Percentiles rank a stretch among this genome's conserved stretches.
Evolutionary conservation across 768 basidiomycete species (phyloP).

Genomic region (Naematelia aurantialba): DNA sequence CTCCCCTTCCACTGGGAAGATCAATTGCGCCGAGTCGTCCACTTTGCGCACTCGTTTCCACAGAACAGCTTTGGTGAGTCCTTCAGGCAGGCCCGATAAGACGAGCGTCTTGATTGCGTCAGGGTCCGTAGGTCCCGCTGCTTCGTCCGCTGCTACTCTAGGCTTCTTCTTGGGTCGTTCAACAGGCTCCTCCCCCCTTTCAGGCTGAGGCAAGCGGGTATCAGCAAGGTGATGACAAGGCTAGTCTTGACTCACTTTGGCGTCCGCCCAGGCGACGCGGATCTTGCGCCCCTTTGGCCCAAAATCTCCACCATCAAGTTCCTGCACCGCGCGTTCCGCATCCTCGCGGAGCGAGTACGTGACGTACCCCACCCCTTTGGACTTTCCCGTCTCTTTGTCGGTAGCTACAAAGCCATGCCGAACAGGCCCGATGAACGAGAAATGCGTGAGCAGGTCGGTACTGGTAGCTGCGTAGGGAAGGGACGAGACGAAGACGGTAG

Average conservation of each 20-base stretch:
- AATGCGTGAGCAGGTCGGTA: constrained; percentile 82
- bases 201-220: not conserved
- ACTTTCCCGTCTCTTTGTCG: constrained; percentile 58
- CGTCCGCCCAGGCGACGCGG: constrained; percentile 74
- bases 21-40: constrained; percentile 36
- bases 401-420: constrained; percentile 89
- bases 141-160: constrained; percentile 12
- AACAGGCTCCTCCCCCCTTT: constrained; percentile 2
- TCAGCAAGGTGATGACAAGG: not conserved
- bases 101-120: constrained; percentile 71
- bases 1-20: constrained; percentile 40
- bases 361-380: constrained; percentile 95
- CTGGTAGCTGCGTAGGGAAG: constrained; percentile 87
- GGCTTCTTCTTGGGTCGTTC: not conserved
- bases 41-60: constrained; percentile 50
- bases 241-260: constrained; percentile 58
- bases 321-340: constrained; percentile 68
- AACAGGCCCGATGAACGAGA: constrained; percentile 93
- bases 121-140: constrained; percentile 56
- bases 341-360: constrained; percentile 86
- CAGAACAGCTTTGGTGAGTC: constrained; percentile 44
- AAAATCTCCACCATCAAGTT: constrained; percentile 64
- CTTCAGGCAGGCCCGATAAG: constrained; percentile 48
- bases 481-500: constrained; percentile 90
- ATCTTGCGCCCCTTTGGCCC: constrained; percentile 65